Conservation (phyloP, 2,329 filamentous ascomycete species). For the Penicillium aurantiogriseum region DNA sequence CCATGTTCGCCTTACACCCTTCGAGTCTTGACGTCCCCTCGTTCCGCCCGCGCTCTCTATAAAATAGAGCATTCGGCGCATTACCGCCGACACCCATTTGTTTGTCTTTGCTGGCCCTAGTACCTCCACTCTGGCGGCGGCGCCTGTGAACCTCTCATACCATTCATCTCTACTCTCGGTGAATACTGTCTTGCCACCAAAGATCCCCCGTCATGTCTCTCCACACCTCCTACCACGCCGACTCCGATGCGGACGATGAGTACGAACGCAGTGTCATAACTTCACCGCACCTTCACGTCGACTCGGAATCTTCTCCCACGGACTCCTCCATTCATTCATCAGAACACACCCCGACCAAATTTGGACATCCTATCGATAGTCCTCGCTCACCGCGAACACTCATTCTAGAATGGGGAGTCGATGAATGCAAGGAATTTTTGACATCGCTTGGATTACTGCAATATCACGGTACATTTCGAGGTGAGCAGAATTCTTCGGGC, state of each 20-base stretch:
- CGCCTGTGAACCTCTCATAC: constrained; percentile 1
- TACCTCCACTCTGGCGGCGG: constrained; percentile 6
- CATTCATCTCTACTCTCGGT: not conserved
- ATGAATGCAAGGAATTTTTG: constrained; percentile 89
- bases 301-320: constrained; percentile 57
- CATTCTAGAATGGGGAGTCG: constrained; percentile 65
- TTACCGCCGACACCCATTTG: constrained; percentile 7
- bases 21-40: not conserved
- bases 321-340: constrained; percentile 59
- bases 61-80: constrained; percentile 16
- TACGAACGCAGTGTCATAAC: constrained; percentile 61
- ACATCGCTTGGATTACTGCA: constrained; percentile 74
- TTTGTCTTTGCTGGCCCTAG: constrained; percentile 2
- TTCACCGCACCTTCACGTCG: constrained; percentile 55
- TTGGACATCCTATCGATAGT: constrained; percentile 52
- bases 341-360: constrained; percentile 64
- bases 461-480: constrained; percentile 79
- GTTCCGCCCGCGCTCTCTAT: constrained; percentile 5
- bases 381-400: constrained; percentile 55
- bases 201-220: constrained; percentile 38
- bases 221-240: constrained; percentile 56
- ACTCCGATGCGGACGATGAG: constrained; percentile 65
- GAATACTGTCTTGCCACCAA: not conserved
- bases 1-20: constrained; percentile 9
- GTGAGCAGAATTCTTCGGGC: constrained; percentile 53